phyloP scores from a whole-genome alignment of 192 early-diverging fungal genomes.

The Rhizoclosmatium globosum region DNA sequence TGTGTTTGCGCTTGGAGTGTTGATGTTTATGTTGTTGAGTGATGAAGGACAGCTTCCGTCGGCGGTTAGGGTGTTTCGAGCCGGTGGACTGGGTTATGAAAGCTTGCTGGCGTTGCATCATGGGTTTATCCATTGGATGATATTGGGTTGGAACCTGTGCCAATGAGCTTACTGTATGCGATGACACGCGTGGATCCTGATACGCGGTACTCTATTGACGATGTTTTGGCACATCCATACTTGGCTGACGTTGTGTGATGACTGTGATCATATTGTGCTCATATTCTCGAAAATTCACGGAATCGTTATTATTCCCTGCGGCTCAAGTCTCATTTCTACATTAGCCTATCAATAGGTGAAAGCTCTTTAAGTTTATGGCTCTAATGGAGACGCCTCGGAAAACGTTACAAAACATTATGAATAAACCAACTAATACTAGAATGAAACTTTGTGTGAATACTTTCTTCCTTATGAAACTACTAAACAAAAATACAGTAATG shows the following conservation, averaged over 20 bases:
- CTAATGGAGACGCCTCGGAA: no score
- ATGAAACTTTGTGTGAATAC: no score
- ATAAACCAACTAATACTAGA: no score
- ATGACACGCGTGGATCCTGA: conserved; percentile 27
- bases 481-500: no score
- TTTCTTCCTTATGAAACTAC: no score
- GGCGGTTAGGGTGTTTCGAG: not conserved
- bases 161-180: conserved; percentile 11
- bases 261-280: no score
- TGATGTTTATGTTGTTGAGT: conserved; percentile 20
- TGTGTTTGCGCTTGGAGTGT: conserved; percentile 32
- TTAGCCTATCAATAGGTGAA: no score
- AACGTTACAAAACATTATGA: no score
- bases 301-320: no score
- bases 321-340: no score
- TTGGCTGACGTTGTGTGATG: not conserved
- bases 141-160: conserved; percentile 6
- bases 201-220: conserved; percentile 15
- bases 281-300: no score
- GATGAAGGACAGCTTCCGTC: not conserved
- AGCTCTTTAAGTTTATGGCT: no score
- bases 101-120: not conserved
- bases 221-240: conserved; percentile 36
- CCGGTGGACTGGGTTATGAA: not conserved
- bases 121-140: not conserved